Conservation (phyloP, 148 eudicot genomes). For the Rhododendron ovatum region DNA sequence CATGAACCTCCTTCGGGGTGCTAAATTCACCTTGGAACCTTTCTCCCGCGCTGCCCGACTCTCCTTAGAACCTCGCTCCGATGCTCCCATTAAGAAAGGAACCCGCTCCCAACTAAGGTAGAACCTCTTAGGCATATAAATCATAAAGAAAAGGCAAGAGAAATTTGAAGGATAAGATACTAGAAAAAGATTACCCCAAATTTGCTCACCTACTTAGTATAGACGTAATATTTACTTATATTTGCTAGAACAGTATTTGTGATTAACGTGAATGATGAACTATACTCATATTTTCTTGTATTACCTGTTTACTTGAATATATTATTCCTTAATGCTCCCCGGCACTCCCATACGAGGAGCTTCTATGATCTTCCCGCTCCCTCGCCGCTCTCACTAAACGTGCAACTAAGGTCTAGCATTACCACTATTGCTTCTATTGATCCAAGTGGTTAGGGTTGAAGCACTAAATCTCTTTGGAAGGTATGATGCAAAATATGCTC, state of each 20-base stretch:
- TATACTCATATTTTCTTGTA: neutral
- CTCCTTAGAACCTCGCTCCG: neutral
- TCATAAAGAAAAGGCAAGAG: neutral
- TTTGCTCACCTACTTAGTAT: neutral
- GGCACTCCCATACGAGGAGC: neutral
- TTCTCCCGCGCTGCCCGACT: neutral
- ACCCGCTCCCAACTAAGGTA: neutral
- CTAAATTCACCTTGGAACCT: neutral
- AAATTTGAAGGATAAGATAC: neutral
- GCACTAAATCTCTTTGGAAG: neutral
- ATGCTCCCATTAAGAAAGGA: neutral
- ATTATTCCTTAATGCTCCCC: neutral
- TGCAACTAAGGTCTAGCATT: neutral
- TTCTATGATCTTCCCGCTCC: neutral
- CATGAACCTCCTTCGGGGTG: neutral
- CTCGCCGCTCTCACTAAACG: neutral
- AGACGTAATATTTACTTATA: neutral
- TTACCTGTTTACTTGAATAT: neutral
- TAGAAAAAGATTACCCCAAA: neutral
- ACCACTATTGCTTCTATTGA: neutral
- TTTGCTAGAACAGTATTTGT: neutral
- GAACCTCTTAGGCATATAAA: neutral
- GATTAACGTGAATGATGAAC: neutral
- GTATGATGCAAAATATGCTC: neutral
- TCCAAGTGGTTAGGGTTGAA: neutral